These are phyloP conservation scores for Suhomyces anneliseae DNA, from an alignment of 1,139 yeast genomes.

Conservation along the genomic window DNA sequence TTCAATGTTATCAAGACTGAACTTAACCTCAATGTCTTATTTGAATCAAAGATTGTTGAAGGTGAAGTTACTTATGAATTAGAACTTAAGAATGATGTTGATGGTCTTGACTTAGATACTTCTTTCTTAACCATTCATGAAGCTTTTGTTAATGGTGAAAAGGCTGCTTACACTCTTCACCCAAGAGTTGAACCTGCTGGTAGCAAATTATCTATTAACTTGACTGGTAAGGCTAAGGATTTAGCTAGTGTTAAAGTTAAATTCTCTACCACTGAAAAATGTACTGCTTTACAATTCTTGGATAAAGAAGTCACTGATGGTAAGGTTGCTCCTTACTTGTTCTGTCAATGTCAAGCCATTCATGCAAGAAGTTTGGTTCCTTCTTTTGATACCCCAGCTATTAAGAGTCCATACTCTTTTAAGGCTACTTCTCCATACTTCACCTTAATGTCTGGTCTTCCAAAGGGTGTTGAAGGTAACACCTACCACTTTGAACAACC, in stretches of 20 bases:
- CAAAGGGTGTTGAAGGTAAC: conserved; percentile 33
- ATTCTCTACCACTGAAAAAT: conserved; percentile 67
- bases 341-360: conserved; percentile 89
- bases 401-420: conserved; percentile 66
- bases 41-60: conserved; percentile 48
- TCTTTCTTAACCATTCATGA: conserved; percentile 56
- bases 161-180: conserved; percentile 36
- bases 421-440: conserved; percentile 63
- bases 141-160: conserved; percentile 46
- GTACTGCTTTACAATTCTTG: conserved; percentile 88
- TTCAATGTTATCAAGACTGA: conserved; percentile 54
- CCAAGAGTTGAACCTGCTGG: conserved; percentile 68
- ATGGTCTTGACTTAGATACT: conserved; percentile 60
- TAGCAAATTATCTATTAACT: conserved; percentile 50
- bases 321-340: conserved; percentile 67
- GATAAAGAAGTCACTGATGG: conserved; percentile 80
- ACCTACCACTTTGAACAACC: conserved; percentile 61
- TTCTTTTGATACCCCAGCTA: conserved; percentile 87
- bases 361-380: conserved; percentile 90
- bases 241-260: conserved; percentile 40
- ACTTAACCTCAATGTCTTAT: conserved; percentile 55
- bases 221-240: conserved; percentile 12
- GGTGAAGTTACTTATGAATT: conserved; percentile 61
- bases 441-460: conserved; percentile 70
- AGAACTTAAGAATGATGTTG: conserved; percentile 20